Evolutionary conservation across 768 basidiomycete genomes (phyloP).

Genomic region (Rhodotorula graminis): DNA sequence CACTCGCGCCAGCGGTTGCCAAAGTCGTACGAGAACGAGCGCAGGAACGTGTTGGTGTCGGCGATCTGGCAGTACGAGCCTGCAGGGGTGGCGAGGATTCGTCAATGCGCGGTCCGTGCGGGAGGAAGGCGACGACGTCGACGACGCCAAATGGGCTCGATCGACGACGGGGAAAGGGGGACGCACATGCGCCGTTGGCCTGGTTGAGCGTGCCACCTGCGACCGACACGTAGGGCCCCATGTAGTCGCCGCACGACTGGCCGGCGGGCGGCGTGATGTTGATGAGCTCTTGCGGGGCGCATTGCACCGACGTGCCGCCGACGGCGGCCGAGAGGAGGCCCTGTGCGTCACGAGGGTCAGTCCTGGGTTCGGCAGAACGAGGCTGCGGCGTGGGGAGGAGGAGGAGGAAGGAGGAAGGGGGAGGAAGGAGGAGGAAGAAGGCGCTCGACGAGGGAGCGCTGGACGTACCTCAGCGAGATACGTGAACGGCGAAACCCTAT

Average conservation of each 20-base stretch:
- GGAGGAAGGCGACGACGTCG: too few relatives aligned
- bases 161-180: too few relatives aligned
- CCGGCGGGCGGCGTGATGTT: slow-evolving; percentile 36
- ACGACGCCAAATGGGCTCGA: too few relatives aligned
- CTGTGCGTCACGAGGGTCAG: not conserved
- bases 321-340: slow-evolving; percentile 45
- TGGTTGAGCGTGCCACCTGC: slow-evolving; percentile 4
- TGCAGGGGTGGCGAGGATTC: too few relatives aligned
- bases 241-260: slow-evolving; percentile 27
- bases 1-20: slow-evolving; percentile 21
- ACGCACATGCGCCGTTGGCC: too few relatives aligned
- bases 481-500: not conserved
- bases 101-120: too few relatives aligned
- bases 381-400: too few relatives aligned
- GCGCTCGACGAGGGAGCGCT: not conserved
- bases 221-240: slow-evolving; percentile 24
- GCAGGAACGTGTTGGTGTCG: slow-evolving; percentile 22
- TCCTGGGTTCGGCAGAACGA: too few relatives aligned
- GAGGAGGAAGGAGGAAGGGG: too few relatives aligned
- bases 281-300: slow-evolving; percentile 14
- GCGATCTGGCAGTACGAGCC: slow-evolving; percentile 43
- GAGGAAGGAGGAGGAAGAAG: too few relatives aligned
- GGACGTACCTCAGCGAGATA: slow-evolving; percentile 47
- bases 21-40: slow-evolving; percentile 22
- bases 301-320: slow-evolving; percentile 15